Evolutionary conservation across 2,329 filamentous ascomycete species (phyloP), one percentile per base, ranked within the genome.

Genomic region (Epichloe gansuensis): DNA sequence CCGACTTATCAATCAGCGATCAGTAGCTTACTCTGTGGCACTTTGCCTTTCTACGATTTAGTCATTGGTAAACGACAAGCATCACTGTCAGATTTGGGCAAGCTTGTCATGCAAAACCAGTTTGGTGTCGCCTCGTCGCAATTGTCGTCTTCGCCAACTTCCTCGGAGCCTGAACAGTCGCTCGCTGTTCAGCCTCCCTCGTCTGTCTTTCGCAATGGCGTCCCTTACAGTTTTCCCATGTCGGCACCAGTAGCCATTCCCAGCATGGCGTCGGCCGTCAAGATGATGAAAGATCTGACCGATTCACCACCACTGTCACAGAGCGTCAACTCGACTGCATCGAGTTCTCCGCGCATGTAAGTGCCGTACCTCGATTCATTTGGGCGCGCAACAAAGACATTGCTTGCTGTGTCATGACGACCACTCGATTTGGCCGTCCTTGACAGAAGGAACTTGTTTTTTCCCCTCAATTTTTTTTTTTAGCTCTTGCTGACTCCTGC

Each of bases 321-420:
- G 55, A 81, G 78, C 61, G 71, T 78, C 53, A 73, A 73, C 15
- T 81, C 78, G 6, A 81, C 78, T 40, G 77, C 78, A 13, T 76
- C 78, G 40, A 75, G 68, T 36, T 81, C 78, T 27, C 78, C 78
- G 46, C 72, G 77, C 63, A 75, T 81, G 76, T 80, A 64, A 71
- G 77, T 67, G 5, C 17, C 7, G 7, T 13, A 12, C 4, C 12
- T 38, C 5, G 25, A n/a, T 31, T 27, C 36, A 5, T 15, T 9
- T 36, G 31, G 44, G 13, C 44, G 17, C 34, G n/a, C 15, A 36
- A 27, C 31, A 12, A 35, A 35, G n/a, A 11, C n/a, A 5, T 21
- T 5, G 40, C n/a, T 40, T 31, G n/a, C 23, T 40, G n/a, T 39
- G 4, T 17, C 11, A 12, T 13, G n/a, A 13, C n/a, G 12, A 23